Conservation (phyloP, 371 early-diverging fungal species). For the Blastocladiella emersonii region DNA sequence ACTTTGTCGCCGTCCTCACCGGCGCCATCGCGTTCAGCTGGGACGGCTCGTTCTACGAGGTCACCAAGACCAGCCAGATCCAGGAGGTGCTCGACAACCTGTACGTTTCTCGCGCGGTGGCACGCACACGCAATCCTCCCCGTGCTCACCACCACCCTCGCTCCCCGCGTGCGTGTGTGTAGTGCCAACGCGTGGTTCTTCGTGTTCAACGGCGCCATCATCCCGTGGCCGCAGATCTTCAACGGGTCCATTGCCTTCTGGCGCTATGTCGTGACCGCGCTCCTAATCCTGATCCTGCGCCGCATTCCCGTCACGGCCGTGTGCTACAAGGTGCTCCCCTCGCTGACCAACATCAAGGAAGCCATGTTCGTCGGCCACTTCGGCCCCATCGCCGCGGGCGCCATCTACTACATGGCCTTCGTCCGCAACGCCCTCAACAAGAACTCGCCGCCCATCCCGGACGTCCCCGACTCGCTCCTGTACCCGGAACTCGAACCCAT, state of each 20-base stretch:
- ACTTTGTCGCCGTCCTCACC: conserved; percentile 80
- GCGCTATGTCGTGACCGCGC: conserved; percentile 48
- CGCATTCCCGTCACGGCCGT: conserved; percentile 63
- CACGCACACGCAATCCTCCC: too few species aligned
- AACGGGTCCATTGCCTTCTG: conserved; percentile 42
- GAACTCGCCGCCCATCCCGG: background rate
- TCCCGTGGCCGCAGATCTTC: conserved; percentile 56
- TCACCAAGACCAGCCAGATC: conserved; percentile 69
- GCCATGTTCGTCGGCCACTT: conserved; percentile 88
- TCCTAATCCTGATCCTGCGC: conserved; percentile 69
- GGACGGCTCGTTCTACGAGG: conserved; percentile 72
- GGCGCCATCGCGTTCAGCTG: conserved; percentile 79
- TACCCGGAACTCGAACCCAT: conserved; percentile 34
- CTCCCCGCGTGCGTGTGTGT: too few species aligned
- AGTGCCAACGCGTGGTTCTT: conserved; percentile 80
- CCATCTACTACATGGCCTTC: conserved; percentile 58
- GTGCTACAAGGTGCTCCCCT: conserved; percentile 50
- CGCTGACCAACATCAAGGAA: conserved; percentile 57
- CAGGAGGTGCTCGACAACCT: conserved; percentile 81
- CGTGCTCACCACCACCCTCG: too few species aligned
- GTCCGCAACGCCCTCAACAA: conserved; percentile 14
- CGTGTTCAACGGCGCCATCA: conserved; percentile 70
- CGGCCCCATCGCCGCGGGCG: conserved; percentile 16
- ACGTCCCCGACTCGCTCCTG: background rate
- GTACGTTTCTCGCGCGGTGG: too few species aligned